Evolutionary conservation across 768 basidiomycete genomes (phyloP).

Genomic region (Erythrobasidium yunnanense): DNA sequence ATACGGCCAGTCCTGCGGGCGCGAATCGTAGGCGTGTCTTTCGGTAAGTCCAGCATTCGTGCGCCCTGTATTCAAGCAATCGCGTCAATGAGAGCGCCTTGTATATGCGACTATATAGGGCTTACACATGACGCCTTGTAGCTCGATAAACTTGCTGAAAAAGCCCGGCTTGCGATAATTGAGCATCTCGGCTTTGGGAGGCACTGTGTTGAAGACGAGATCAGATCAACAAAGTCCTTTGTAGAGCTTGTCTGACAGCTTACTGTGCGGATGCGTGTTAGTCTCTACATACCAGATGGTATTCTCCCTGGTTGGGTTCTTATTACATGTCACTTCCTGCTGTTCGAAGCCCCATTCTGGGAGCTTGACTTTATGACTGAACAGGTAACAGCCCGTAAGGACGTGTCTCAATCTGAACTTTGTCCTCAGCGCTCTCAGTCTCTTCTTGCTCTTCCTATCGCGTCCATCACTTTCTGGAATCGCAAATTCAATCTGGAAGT

Average conservation of each 20-base stretch:
- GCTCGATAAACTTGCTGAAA: constrained; percentile 76
- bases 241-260: too few relatives aligned
- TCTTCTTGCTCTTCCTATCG: constrained; percentile 57
- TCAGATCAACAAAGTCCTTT: too few relatives aligned
- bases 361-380: constrained; percentile 94
- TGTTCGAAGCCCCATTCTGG: constrained; percentile 98
- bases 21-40: constrained; percentile 84
- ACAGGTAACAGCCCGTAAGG: constrained; percentile 86
- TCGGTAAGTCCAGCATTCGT: constrained; percentile 94
- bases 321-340: constrained; percentile 99
- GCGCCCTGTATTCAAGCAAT: constrained; percentile 52
- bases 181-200: constrained; percentile 60
- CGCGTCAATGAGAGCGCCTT: not conserved
- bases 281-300: constrained; percentile 94
- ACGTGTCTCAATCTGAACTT: constrained; percentile 71
- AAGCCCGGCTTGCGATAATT: constrained; percentile 88
- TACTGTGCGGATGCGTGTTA: constrained; percentile 59
- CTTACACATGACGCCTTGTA: constrained; percentile 57
- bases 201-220: too few relatives aligned
- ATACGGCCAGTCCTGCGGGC: constrained; percentile 84
- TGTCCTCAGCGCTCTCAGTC: constrained; percentile 68
- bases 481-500: constrained; percentile 66
- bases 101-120: too few relatives aligned
- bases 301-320: constrained; percentile 79
- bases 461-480: constrained; percentile 49